A percentile compares a stretch with the other conserved stretches of the same genome.
These are phyloP conservation scores for Euphorbia lathyris DNA, from an alignment of 345 rosid species.

Conservation along the genomic window DNA sequence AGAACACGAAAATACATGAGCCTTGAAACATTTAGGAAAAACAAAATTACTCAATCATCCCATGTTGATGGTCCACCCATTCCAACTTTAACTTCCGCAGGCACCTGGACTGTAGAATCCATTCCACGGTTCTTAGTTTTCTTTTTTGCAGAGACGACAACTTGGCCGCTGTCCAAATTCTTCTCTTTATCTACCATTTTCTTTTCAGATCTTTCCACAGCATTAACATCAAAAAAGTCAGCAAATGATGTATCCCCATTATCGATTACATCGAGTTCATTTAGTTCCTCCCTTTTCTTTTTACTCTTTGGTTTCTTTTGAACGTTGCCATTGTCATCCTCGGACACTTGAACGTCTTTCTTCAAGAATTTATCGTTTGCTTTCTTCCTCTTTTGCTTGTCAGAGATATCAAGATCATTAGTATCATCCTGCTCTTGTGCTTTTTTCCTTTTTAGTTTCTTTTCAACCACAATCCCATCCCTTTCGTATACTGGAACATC, in stretches of 20 bases:
- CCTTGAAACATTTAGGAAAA: not conserved
- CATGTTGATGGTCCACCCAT: conserved; percentile 79
- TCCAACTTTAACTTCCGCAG: conserved; percentile 52
- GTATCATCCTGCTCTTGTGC: conserved; percentile 3
- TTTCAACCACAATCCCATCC: conserved; percentile 5
- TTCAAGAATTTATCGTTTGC: not conserved
- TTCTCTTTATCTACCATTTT: conserved; percentile 23
- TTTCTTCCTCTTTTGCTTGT: conserved; percentile 6
- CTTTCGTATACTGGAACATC: not conserved
- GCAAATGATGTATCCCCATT: conserved; percentile 55
- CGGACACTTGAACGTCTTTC: not conserved
- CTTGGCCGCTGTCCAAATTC: conserved; percentile 26
- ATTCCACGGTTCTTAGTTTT: conserved; percentile 35
- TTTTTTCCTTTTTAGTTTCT: conserved; percentile 14
- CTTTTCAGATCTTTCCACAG: conserved; percentile 25
- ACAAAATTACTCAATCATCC: conserved; percentile 32
- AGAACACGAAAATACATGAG: not conserved
- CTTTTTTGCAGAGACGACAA: conserved; percentile 37
- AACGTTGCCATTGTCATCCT: conserved; percentile 1
- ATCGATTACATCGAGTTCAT: conserved; percentile 55
- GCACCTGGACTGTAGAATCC: conserved; percentile 27
- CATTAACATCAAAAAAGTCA: conserved; percentile 42
- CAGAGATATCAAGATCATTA: not conserved
- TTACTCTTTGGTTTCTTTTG: conserved; percentile 34
- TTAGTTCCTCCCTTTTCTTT: conserved; percentile 26